Base-by-base conservation (phyloP, 1,284 basidiomycete species). In the Cryptococcus sp. region DNA sequence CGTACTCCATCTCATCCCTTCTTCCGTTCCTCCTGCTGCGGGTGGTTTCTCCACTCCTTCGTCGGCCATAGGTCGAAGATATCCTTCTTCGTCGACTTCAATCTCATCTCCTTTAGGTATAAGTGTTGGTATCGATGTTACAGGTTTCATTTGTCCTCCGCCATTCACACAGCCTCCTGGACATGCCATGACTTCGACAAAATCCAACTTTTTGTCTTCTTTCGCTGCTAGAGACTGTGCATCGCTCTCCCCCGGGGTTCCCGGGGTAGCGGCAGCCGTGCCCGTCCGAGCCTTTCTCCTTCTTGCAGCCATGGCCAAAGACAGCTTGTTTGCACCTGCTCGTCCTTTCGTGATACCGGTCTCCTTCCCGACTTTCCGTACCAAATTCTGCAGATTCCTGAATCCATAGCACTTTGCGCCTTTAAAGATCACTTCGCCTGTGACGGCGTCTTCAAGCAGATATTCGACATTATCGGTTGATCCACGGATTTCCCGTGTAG, bases 181-280 rank as follows among this genome's bases (percentile, higher is more conserved):
- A 78, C 96, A 99, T 30, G 96, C 96, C 96, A 99, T 98, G 58
- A 99, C 93, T 70, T 99, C 96, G 49, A 98, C 88, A 74, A 95
- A 98, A 77, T 98, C 95, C 73, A 95, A 89, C 36, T 83, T 80
- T 65, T 79, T 80, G 52, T 83, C 83, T 58, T 82, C 80, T 14
- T 56, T 58, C 3, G 56, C 59, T 3, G 37, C 43, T 0, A 54
- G 45, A 14, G 35, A 58, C 10, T 71, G 68, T 30, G 56, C 67
- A 49, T 62, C 60, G 23, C 55, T 57, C n/a, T 47, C 52, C 30
- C 15, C 30, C 11, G 53, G 53, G 7, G 58, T 52, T 2, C 31
- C 49, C n/a, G 55, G 55, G 7, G 53, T 53, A 3, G 59, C 62
- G 1, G 67, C 63, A 5, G 70, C 66, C 33, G 62, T 61, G 11